These are phyloP conservation scores for Cryptococcus deneoformans DNA, from an alignment of 1,284 basidiomycete genomes.

Conservation along the genomic window DNA sequence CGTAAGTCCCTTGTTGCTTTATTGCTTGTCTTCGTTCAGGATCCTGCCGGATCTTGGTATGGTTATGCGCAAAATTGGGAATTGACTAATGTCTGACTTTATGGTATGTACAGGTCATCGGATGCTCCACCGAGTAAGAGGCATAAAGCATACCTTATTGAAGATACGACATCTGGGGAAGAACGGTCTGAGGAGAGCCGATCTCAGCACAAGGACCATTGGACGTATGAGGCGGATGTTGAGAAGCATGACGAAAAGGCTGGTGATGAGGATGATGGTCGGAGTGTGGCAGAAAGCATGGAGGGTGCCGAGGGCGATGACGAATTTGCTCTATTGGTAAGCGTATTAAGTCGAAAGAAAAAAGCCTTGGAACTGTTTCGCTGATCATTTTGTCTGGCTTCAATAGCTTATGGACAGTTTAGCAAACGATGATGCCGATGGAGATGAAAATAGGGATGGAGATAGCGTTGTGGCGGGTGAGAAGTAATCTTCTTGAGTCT, in stretches of 20 bases:
- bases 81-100: too few relatives aligned
- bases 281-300: not conserved
- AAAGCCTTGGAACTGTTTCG: too few relatives aligned
- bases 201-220: conserved; percentile 8
- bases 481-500: too few relatives aligned
- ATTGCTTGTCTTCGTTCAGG: too few relatives aligned
- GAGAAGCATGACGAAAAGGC: not conserved
- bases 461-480: too few relatives aligned
- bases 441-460: too few relatives aligned
- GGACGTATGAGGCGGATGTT: conserved; percentile 1
- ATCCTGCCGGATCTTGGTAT: too few relatives aligned
- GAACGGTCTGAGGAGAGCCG: conserved; percentile 16
- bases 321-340: conserved; percentile 40
- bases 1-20: conserved; percentile 5
- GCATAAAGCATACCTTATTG: conserved; percentile 19
- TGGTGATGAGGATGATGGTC: not conserved
- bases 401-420: too few relatives aligned
- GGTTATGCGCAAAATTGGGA: too few relatives aligned
- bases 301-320: conserved; percentile 27
- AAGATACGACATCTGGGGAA: conserved; percentile 11
- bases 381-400: too few relatives aligned
- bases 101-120: not conserved
- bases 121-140: conserved; percentile 21
- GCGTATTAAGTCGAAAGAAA: not conserved
- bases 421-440: too few relatives aligned